A percentile compares a stretch with the other conserved stretches of the same genome.
phyloP scores from a whole-genome alignment of 2,329 filamentous ascomycete species.

The Proliferodiscus dingleyae region DNA sequence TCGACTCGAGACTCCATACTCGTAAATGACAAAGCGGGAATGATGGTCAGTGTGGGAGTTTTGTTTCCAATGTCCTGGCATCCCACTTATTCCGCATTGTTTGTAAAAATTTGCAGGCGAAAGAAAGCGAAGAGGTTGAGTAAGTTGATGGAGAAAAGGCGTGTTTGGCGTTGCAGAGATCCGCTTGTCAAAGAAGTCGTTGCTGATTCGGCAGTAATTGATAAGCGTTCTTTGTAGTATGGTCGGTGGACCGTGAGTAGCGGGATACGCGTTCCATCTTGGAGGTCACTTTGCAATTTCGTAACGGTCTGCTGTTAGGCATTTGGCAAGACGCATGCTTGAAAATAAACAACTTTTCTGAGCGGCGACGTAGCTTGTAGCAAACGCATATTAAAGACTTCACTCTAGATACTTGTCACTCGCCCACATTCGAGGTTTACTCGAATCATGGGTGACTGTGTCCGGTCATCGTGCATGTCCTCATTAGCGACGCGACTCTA shows the following conservation, averaged over 20 bases:
- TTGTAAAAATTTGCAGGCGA: not conserved
- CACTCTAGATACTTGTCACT: too few species aligned
- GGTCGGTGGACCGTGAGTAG: not conserved
- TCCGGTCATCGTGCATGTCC: not conserved
- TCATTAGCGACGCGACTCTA: not conserved
- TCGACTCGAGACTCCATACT: conserved; percentile 14
- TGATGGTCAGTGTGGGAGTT: not conserved
- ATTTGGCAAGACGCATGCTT: too few species aligned
- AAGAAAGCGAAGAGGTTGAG: not conserved
- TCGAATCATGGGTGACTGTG: not conserved
- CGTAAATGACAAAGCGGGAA: not conserved
- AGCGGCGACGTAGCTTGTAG: too few species aligned
- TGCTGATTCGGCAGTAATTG: conserved; percentile 3
- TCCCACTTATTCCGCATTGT: not conserved
- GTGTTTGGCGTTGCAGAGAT: not conserved
- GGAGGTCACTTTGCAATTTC: not conserved
- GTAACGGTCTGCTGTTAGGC: not conserved
- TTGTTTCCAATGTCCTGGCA: not conserved
- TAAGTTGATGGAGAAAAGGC: not conserved
- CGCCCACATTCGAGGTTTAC: not conserved
- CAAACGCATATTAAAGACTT: too few species aligned
- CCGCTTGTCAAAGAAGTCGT: conserved; percentile 1
- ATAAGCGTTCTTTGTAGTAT: conserved; percentile 5
- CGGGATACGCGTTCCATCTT: conserved; percentile 3
- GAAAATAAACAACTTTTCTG: too few species aligned